Conservation (phyloP, 192 early-diverging fungal genomes). For the Geosiphon pyriformis region DNA sequence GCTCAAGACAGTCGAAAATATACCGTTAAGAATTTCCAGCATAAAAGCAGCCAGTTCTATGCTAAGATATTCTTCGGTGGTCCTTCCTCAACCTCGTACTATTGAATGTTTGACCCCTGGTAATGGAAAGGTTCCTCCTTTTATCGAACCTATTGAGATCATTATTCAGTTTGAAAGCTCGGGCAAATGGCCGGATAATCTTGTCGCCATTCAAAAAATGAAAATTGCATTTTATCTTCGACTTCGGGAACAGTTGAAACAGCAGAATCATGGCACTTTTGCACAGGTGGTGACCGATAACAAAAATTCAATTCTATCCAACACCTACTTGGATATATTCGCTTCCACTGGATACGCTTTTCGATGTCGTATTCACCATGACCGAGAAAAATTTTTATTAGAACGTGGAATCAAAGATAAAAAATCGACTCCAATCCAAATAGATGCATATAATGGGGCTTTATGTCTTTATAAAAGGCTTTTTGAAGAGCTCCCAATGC, state of each 20-base stretch:
- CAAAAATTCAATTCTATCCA: constrained; percentile 34
- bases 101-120: constrained; percentile 15
- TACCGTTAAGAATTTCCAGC: constrained; percentile 62
- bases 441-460: constrained; percentile 46
- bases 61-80: constrained; percentile 69
- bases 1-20: constrained; percentile 53
- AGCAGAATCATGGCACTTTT: constrained; percentile 30
- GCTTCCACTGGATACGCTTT: constrained; percentile 68
- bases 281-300: constrained; percentile 47
- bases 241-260: constrained; percentile 58
- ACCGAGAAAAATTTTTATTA: constrained; percentile 62
- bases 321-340: constrained; percentile 67
- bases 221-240: constrained; percentile 84
- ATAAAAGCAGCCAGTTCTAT: constrained; percentile 53
- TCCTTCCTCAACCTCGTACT: constrained; percentile 64
- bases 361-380: constrained; percentile 70
- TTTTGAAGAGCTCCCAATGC: constrained; percentile 46
- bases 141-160: constrained; percentile 68
- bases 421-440: constrained; percentile 37
- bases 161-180: constrained; percentile 80
- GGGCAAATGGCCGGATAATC: constrained; percentile 84
- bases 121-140: constrained; percentile 41
- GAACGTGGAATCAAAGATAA: constrained; percentile 47
- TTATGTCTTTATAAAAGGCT: constrained; percentile 42
- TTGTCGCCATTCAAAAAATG: constrained; percentile 81